Percentiles rank a stretch among this genome's conserved stretches.
Conservation (phyloP, 2,329 filamentous ascomycete genomes). For the Ascochyta rabiei region DNA sequence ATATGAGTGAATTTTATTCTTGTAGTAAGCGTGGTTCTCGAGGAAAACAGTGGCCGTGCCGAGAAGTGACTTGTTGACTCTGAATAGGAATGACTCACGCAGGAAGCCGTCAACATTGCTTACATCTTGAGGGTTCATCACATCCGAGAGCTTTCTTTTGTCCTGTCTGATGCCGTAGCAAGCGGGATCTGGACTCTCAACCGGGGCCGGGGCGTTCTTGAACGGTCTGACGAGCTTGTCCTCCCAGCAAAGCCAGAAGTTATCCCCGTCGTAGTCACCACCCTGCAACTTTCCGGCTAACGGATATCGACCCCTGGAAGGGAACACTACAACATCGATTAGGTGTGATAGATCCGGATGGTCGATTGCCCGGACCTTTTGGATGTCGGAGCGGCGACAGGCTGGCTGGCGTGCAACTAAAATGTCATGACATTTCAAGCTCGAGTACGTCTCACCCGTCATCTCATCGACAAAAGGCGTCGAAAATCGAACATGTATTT, state of each 20-base stretch:
- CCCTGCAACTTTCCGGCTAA: conserved; percentile 75
- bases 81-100: conserved; percentile 62
- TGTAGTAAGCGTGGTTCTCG: conserved; percentile 64
- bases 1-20: conserved; percentile 36
- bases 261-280: conserved; percentile 82
- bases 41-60: conserved; percentile 70
- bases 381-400: conserved; percentile 73
- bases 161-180: conserved; percentile 60
- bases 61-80: conserved; percentile 62
- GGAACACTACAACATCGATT: conserved; percentile 81
- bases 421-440: conserved; percentile 64
- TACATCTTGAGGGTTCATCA: conserved; percentile 41
- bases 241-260: conserved; percentile 80
- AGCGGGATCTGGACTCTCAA: conserved; percentile 53
- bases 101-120: conserved; percentile 57
- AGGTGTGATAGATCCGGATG: conserved; percentile 68
- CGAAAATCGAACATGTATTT: conserved; percentile 73
- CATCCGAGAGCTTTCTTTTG: conserved; percentile 53
- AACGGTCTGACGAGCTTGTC: conserved; percentile 69
- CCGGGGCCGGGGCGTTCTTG: conserved; percentile 61
- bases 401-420: conserved; percentile 74
- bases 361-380: conserved; percentile 61
- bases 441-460: conserved; percentile 59
- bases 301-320: conserved; percentile 64
- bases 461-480: conserved; percentile 61